Percentiles rank a stretch among this genome's conserved stretches.
phyloP scores from a whole-genome alignment of 1,139 yeast species.

The Pichia sp. region DNA sequence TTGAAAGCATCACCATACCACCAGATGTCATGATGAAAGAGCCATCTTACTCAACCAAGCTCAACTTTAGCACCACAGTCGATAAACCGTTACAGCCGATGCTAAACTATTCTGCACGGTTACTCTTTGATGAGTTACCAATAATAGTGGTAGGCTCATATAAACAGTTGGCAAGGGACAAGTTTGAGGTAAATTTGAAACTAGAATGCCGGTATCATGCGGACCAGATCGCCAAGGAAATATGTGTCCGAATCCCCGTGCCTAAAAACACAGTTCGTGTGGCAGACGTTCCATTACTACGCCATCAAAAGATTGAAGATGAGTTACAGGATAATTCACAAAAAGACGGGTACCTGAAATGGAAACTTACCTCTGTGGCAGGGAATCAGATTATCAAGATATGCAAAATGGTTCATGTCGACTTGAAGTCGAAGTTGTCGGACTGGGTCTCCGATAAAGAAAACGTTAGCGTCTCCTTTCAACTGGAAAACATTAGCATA shows the following conservation, averaged over 20 bases:
- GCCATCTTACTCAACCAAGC: neutral
- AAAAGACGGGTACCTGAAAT: neutral
- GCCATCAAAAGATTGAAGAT: neutral
- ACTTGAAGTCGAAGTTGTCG: neutral
- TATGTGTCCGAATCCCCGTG: constrained; percentile 8
- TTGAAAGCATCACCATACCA: neutral
- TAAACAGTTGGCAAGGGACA: constrained; percentile 4
- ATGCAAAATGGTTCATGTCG: neutral
- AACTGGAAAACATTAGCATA: constrained; percentile 1
- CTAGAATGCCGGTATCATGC: neutral
- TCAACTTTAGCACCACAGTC: neutral
- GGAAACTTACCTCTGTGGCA: neutral
- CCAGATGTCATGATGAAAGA: neutral
- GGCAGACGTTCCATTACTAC: neutral
- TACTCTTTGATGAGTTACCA: constrained; percentile 58
- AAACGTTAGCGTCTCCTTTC: neutral
- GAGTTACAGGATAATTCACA: neutral
- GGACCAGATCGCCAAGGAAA: neutral
- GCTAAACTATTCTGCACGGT: constrained; percentile 70
- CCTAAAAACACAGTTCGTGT: neutral
- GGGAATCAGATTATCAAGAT: neutral
- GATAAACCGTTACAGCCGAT: constrained; percentile 31
- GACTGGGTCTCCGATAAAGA: constrained; percentile 3
- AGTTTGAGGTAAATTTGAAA: constrained; percentile 2
- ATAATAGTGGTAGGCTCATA: constrained; percentile 42